Conservation (phyloP, 768 basidiomycete genomes). For the Leccinum variicolor region DNA sequence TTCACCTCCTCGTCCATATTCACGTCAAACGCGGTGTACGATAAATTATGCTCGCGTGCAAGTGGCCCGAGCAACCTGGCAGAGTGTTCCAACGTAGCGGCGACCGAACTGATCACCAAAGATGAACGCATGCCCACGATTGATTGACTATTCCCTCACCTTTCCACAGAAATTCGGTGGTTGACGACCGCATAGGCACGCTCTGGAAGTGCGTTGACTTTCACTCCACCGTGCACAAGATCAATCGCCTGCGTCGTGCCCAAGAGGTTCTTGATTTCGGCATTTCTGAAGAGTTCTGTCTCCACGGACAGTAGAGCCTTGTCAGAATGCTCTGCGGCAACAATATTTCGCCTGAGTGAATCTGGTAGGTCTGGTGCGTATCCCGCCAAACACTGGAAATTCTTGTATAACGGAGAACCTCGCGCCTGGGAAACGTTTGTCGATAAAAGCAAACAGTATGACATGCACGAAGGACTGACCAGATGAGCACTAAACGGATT, state of each 20-base stretch:
- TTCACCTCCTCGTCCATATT: constrained; percentile 30
- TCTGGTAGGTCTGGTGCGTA: constrained; percentile 55
- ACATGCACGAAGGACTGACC: constrained; percentile 29
- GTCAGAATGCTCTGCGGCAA: constrained; percentile 46
- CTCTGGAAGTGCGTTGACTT: constrained; percentile 80
- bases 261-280: constrained; percentile 42
- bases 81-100: constrained; percentile 43
- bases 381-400: constrained; percentile 63
- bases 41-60: constrained; percentile 53
- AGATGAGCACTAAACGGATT: constrained; percentile 56
- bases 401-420: constrained; percentile 54
- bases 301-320: constrained; percentile 51
- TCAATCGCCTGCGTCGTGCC: constrained; percentile 80
- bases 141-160: constrained; percentile 31
- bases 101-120: constrained; percentile 31
- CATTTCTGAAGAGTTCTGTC: constrained; percentile 39
- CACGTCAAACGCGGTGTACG: constrained; percentile 55
- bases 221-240: constrained; percentile 63
- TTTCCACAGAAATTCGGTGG: constrained; percentile 63
- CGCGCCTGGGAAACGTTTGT: constrained; percentile 38
- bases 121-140: neutral
- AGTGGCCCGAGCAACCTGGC: constrained; percentile 40
- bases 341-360: constrained; percentile 45
- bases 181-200: constrained; percentile 66
- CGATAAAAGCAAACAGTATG: neutral